Evolutionary conservation across 169 alveolate genomes (phyloP), one percentile per base, ranked within the genome.

Genomic region (Plasmodium gaboni): DNA sequence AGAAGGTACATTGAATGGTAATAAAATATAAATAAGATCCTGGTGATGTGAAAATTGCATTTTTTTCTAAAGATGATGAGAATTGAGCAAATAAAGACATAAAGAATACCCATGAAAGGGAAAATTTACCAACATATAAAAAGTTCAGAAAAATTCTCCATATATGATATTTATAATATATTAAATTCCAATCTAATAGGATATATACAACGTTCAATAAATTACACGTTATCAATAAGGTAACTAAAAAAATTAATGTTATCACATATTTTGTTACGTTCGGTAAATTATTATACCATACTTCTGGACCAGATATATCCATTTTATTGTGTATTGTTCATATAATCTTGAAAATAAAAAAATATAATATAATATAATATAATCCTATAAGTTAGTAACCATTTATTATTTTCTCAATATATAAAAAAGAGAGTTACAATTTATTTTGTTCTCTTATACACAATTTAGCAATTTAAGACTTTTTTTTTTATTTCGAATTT

Each of bases 81-180:
- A 94, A 94, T 78, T 96, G 94, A 60, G 96, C 85, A 55, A 96
- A 92, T 94, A 96, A 92, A 64, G 95, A 80, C 70, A 94, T 80
- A 73, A 93, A 95, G 88, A 96, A 88, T 64, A 95, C 92, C 97
- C 97, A 96, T 15, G 94, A 74, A 10, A 95, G 87, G 17, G 98
- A 95, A 72, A 96, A 96, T 44, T 93, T 96, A n/a, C 98, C 98
- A 17, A 95, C 93, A 73, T 91, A 94, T 24, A 96, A 80, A 88
- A 94, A 69, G 73, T 93, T 95, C 22, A 96, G 73, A 57, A 96
- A 69, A 38, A 96, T 91, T 53, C 98, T 94, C 96, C 97, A 95
- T 12, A 96, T 59, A 64, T 96, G 97, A 32, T 88, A 93, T 65
- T 86, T 76, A 48, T 93, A 70, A 57, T 93, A 73, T 55, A 94